Percentiles rank a stretch among this genome's conserved stretches.
phyloP scores from a whole-genome alignment of 352 stramenopile species.

The Phytophthora pinifolia region DNA sequence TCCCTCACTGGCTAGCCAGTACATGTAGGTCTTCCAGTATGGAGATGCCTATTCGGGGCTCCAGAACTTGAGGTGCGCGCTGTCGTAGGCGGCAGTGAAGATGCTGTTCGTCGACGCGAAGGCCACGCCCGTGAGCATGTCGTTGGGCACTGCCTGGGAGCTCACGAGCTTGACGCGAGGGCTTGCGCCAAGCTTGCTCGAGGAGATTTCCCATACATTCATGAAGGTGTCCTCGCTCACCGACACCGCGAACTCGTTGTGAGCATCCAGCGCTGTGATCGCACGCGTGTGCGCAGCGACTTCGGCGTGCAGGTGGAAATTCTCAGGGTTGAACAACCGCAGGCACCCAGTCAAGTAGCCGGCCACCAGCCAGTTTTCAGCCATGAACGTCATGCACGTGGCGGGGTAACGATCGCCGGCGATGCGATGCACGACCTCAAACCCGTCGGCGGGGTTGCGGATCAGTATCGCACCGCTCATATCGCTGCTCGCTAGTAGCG shows the following conservation, averaged over 20 bases:
- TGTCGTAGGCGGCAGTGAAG: constrained; percentile 68
- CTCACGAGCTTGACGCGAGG: constrained; percentile 52
- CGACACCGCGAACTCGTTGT: constrained; percentile 51
- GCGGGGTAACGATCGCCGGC: constrained; percentile 41
- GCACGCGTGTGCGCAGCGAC: constrained; percentile 69
- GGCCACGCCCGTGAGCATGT: constrained; percentile 58
- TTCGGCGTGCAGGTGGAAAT: constrained; percentile 57
- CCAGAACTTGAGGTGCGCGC: constrained; percentile 70
- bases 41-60: constrained; percentile 40
- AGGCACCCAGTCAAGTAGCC: constrained; percentile 64
- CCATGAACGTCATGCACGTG: constrained; percentile 55
- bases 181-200: constrained; percentile 18
- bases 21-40: not conserved
- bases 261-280: constrained; percentile 61
- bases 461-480: constrained; percentile 60
- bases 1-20: not conserved
- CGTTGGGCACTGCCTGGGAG: constrained; percentile 62
- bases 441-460: constrained; percentile 48
- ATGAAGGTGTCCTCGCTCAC: constrained; percentile 80
- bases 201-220: constrained; percentile 68
- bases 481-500: constrained; percentile 59
- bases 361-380: constrained; percentile 52
- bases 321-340: constrained; percentile 52
- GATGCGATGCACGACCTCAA: constrained; percentile 68
- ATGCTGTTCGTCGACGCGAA: constrained; percentile 53